Evolutionary conservation across 768 basidiomycete genomes (phyloP), one percentile per base, ranked within the genome.

Genomic region (Trametes elegans): DNA sequence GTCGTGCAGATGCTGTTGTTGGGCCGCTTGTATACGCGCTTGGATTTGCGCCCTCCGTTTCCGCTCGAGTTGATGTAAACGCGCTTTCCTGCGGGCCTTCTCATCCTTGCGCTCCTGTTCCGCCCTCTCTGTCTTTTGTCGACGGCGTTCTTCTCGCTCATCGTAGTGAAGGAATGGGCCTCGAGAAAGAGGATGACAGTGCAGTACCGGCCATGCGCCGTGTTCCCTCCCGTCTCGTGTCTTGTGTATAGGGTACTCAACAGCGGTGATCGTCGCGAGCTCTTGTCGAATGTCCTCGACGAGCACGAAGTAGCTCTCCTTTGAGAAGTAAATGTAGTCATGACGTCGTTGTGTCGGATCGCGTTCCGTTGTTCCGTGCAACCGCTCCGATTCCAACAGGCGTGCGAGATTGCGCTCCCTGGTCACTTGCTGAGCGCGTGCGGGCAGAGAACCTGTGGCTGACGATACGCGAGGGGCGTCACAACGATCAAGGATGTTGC

Each of bases 271-370:
- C 2, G 97, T 91, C 13, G 93, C 87, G 35, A 94, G 76, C 62
- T 93, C 87, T 49, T 87, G 83, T 4, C 79, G 81, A 53, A 93
- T 79, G 64, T 98, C 96, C 68, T 98, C 95, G n/a, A 98, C 81
- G 39, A 98, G 79, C 40, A 98, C 79, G 67, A 93, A 98, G 66
- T 80, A 85, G 47, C 79, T 82, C 36, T 78, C 77, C 36, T 84
- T 82, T 16, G 81, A 71, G 70, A 98, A 98, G 69, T 98, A 99
- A 53, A 80, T 82, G 66, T 84, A 92, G 69, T 95, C 93, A 59
- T 88, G 86, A 45, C 94, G 84, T 58, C 83, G 90, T 58, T 94
- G 90, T 18, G 82, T 85, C 1, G 92, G 87, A 71, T 99, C 97
- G 41, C 96, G 90, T 74, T 99, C 97, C 16, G 83, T 86, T 3